A percentile compares a stretch with the other conserved stretches of the same genome.
These are phyloP conservation scores for Aspergillus persii DNA, from an alignment of 2,329 filamentous ascomycete genomes.

Conservation along the genomic window DNA sequence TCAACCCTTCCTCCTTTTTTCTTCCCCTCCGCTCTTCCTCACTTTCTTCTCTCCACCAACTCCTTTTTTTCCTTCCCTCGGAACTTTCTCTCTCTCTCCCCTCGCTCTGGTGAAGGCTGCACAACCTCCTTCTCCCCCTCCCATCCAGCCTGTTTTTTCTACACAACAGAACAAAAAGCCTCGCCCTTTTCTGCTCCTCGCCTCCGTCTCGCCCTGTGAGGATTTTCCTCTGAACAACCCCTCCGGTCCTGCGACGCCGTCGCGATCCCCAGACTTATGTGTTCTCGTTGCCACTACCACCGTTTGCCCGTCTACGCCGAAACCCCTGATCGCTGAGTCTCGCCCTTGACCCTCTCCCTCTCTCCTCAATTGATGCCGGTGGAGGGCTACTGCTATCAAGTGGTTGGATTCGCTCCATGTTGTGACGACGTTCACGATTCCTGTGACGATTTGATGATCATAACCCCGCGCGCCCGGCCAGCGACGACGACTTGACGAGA, in stretches of 20 bases:
- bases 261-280: conserved; percentile 22
- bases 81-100: conserved; percentile 10
- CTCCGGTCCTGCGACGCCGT: conserved; percentile 17
- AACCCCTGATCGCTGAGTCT: conserved; percentile 17
- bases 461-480: conserved; percentile 13
- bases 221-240: conserved; percentile 1
- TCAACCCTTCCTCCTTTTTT: conserved; percentile 22
- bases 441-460: conserved; percentile 24
- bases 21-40: conserved; percentile 13
- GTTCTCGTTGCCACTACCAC: conserved; percentile 15
- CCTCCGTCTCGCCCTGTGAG: neutral
- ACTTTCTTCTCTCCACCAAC: conserved; percentile 18
- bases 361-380: conserved; percentile 10
- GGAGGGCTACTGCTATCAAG: conserved; percentile 6
- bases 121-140: conserved; percentile 7
- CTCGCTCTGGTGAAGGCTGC: conserved; percentile 3
- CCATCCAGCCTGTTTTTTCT: conserved; percentile 8
- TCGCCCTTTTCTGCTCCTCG: conserved; percentile 1
- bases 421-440: conserved; percentile 23
- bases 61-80: conserved; percentile 14
- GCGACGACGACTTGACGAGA: conserved; percentile 24
- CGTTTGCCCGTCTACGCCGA: conserved; percentile 10
- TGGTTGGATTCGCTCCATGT: conserved; percentile 17
- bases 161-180: conserved; percentile 1
- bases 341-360: neutral